A percentile compares a stretch with the other conserved stretches of the same genome.
phyloP scores from a whole-genome alignment of 768 basidiomycete species.

The Trametopsis cervina region DNA sequence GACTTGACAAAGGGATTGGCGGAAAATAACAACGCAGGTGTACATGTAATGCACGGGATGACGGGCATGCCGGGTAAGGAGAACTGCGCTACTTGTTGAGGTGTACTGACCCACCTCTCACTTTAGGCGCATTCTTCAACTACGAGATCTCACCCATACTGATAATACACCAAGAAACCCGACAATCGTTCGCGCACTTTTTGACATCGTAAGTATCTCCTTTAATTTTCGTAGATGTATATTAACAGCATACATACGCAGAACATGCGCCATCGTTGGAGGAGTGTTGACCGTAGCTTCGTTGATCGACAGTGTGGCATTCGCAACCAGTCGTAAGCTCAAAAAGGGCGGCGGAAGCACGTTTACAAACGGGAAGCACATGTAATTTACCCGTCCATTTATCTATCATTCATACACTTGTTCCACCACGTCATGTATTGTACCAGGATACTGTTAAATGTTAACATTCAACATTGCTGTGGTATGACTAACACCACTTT shows the following conservation, averaged over 20 bases:
- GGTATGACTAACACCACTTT: too few species aligned
- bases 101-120: neutral
- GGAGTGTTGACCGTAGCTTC: conserved; percentile 94
- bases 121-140: conserved; percentile 74
- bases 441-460: too few species aligned
- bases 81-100: conserved; percentile 4
- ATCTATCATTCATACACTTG: too few species aligned
- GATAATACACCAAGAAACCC: conserved; percentile 83
- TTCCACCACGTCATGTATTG: neutral
- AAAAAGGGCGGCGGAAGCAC: conserved; percentile 44
- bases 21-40: conserved; percentile 54
- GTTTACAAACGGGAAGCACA: conserved; percentile 23
- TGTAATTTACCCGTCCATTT: too few species aligned
- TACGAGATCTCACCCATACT: conserved; percentile 97
- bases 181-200: conserved; percentile 97
- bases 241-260: conserved; percentile 24
- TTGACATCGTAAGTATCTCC: conserved; percentile 75
- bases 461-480: too few species aligned
- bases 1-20: conserved; percentile 62
- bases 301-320: conserved; percentile 79
- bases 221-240: too few species aligned
- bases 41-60: conserved; percentile 69
- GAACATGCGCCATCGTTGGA: conserved; percentile 95
- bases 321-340: conserved; percentile 69
- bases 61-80: conserved; percentile 58